Base-by-base conservation (phyloP, 2,329 filamentous ascomycete genomes). In the Verticillium isaacii region DNA sequence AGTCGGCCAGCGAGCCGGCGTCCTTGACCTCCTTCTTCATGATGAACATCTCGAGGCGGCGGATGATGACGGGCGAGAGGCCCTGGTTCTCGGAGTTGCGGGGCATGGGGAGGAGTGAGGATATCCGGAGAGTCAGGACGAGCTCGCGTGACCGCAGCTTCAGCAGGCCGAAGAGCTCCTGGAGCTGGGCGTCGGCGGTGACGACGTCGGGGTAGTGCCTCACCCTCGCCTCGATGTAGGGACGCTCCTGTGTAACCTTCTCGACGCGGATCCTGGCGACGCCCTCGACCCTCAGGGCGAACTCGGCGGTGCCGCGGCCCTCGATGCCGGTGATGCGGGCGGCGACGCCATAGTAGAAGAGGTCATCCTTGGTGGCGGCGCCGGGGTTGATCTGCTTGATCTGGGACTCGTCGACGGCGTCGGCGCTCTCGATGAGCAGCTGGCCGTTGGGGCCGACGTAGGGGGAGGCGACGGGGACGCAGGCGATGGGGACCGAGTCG, bases 141-240 rank as follows among this genome's bases (percentile, higher is more conserved):
- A 98, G 85, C 74, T 98, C 94, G 64, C 91, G 85, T 6, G 93
- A 96, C 55, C 94, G 81, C 62, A 90, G 85, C 78, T 97, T 96
- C 62, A 99, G 82, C 61, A 91, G 86, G 57, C 85, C 82, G 73
- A 98, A 98, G 29, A 90, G 80, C 50, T 89, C 86, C 64, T 87
- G 84, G 15, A 90, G 80, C 65, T 89, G 84, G 57, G 85, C 77
- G 66, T 93, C 88, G 60, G 66, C 60, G 52, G 66, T 41, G 36
- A 68, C 56, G 68, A 67, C 63, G 54, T 56, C 92, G 62, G 89
- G 84, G 68, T 89, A 85, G 61, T 89, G 82, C 19, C 82, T 83
- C 29, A 97, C 86, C 68, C 90, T 89, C 56, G 88, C 93, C 77
- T 97, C 93, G 67, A 97, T 93, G 72, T 91, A 96, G 2, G 93